phyloP scores from a whole-genome alignment of 139 green algal genomes.

The Auxenochlorella pyrenoidosa region DNA sequence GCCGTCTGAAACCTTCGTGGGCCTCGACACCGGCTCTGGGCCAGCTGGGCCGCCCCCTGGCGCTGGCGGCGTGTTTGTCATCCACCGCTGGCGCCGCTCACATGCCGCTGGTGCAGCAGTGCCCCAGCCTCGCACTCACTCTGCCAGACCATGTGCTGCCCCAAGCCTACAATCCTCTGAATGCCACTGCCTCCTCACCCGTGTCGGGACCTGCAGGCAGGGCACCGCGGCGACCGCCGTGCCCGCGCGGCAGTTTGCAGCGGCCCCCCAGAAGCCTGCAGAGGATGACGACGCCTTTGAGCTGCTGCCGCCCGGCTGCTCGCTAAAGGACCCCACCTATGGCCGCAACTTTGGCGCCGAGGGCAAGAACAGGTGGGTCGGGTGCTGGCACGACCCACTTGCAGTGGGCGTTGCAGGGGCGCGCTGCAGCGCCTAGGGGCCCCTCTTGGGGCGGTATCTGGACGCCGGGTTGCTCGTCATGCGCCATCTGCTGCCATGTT shows the following conservation, averaged over 20 bases:
- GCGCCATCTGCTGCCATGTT: too few species aligned
- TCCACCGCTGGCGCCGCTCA: too few species aligned
- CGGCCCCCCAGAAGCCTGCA: neutral
- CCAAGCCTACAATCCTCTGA: neutral
- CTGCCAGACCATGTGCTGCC: neutral
- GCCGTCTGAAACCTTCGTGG: too few species aligned
- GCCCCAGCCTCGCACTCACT: too few species aligned
- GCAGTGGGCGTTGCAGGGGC: too few species aligned
- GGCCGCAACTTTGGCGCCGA: neutral
- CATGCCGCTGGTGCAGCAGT: too few species aligned
- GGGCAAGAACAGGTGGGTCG: neutral
- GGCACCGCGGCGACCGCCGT: neutral
- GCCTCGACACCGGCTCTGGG: neutral
- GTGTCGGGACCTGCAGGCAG: neutral
- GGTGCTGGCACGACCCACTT: too few species aligned
- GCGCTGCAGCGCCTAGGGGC: too few species aligned
- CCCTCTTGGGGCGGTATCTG: too few species aligned
- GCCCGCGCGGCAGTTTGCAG: neutral
- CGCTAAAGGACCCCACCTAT: constrained; percentile 18
- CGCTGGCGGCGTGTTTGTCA: too few species aligned
- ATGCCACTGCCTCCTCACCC: neutral
- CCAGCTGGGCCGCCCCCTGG: neutral
- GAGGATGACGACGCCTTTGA: constrained; percentile 26
- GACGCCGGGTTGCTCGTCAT: too few species aligned
- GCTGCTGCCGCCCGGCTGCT: constrained; percentile 34